These are phyloP conservation scores for Durio zibethinus DNA, from an alignment of 345 rosid species.

Conservation along the genomic window DNA sequence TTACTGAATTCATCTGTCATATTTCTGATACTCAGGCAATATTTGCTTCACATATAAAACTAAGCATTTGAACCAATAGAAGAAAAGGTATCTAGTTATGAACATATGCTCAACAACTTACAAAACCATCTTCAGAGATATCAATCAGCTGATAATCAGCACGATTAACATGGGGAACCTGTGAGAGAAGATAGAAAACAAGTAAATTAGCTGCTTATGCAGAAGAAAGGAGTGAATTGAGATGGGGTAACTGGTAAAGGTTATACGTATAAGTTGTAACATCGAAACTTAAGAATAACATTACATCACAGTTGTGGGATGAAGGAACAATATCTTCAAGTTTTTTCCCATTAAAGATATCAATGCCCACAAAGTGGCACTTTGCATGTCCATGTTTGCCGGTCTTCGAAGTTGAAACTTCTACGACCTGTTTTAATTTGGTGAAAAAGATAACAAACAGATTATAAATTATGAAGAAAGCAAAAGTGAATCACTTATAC, in stretches of 20 bases:
- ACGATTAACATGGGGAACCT: conserved; percentile 74
- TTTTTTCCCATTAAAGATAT: conserved; percentile 66
- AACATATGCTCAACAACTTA: conserved; percentile 31
- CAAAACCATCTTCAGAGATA: conserved; percentile 82
- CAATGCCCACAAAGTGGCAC: conserved; percentile 76
- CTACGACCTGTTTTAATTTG: conserved; percentile 50
- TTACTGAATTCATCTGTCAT: neutral
- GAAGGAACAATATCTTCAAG: conserved; percentile 77
- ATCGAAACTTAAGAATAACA: conserved; percentile 28
- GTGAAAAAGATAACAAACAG: neutral
- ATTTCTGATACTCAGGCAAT: neutral
- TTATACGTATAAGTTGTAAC: no score
- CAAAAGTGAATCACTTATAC: conserved; percentile 2
- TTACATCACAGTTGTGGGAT: conserved; percentile 43
- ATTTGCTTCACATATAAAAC: neutral
- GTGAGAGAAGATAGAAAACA: conserved; percentile 9
- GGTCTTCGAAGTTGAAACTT: conserved; percentile 76
- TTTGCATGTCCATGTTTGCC: conserved; percentile 82
- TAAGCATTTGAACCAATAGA: neutral
- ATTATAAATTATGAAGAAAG: neutral
- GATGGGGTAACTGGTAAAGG: no score
- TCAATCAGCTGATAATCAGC: conserved; percentile 73
- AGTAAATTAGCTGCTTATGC: neutral
- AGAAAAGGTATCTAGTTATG: neutral
- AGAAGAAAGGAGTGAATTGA: neutral